phyloP scores from a whole-genome alignment of 129 eudicot genomes.

The Rutidosis leptorrhynchoides region DNA sequence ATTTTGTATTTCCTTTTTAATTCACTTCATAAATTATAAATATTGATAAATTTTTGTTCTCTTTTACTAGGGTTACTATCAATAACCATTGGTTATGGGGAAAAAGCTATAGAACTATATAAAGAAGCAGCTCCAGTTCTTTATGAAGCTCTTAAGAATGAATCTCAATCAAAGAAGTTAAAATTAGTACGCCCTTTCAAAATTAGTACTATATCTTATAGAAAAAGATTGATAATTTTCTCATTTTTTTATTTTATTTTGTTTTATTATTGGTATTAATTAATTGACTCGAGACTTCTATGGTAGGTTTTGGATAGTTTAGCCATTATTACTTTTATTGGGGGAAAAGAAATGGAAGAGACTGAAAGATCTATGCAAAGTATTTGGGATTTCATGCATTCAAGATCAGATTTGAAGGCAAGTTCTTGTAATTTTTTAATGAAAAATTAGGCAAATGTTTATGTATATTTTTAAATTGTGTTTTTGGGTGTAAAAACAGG shows the following conservation, averaged over 20 bases:
- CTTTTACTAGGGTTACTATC: conserved; percentile 27
- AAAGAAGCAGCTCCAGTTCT: conserved; percentile 39
- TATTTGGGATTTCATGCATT: conserved; percentile 46
- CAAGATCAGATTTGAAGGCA: conserved; percentile 39
- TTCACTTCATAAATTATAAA: background rate
- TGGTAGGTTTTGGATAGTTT: conserved; percentile 43
- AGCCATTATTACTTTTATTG: conserved; percentile 55
- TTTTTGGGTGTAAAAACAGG: conserved; percentile 30
- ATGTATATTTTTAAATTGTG: conserved; percentile 13
- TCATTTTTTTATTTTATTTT: background rate
- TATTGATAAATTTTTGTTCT: background rate
- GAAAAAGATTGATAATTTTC: conserved; percentile 4
- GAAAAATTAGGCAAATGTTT: conserved; percentile 1
- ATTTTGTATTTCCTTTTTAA: background rate
- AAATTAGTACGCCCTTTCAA: conserved; percentile 36
- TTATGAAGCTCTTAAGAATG: conserved; percentile 51
- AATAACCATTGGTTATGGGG: conserved; percentile 53
- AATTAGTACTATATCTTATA: conserved; percentile 4
- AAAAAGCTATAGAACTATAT: conserved; percentile 45
- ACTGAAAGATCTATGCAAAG: conserved; percentile 52
- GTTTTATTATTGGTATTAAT: conserved; percentile 14
- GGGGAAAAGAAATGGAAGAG: conserved; percentile 40
- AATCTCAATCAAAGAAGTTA: conserved; percentile 34
- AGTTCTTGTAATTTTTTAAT: conserved; percentile 3
- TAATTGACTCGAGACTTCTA: conserved; percentile 2